Evolutionary conservation across 495 filamentous ascomycete genomes (phyloP).

Genomic region (Durotheca rogersii): DNA sequence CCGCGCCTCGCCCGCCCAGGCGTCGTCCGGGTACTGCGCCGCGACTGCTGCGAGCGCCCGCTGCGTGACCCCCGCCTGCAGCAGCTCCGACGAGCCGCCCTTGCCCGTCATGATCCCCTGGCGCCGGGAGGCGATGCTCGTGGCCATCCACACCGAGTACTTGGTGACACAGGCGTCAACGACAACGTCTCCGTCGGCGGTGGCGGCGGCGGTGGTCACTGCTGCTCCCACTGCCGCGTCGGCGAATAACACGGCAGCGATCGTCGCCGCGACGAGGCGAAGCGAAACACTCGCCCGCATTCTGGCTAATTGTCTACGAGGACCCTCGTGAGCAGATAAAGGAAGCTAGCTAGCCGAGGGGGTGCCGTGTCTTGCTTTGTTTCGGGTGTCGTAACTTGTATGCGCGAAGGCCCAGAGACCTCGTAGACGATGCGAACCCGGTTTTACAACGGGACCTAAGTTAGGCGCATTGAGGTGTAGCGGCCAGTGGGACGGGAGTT

Average conservation of each 20-base stretch:
- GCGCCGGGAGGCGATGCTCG: constrained; percentile 46
- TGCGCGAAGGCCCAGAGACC: no score
- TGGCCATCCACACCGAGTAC: constrained; percentile 48
- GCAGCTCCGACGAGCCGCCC: constrained; percentile 36
- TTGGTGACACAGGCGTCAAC: background rate
- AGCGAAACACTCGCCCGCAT: constrained; percentile 15
- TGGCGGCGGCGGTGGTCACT: background rate
- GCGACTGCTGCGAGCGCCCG: constrained; percentile 37
- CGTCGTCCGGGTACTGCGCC: constrained; percentile 30
- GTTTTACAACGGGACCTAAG: no score
- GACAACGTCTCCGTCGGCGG: no score
- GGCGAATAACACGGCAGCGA: constrained; percentile 16
- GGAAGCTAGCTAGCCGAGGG: no score
- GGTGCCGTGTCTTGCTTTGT: no score
- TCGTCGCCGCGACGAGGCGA: background rate
- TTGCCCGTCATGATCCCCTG: constrained; percentile 42
- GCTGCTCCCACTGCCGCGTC: constrained; percentile 6
- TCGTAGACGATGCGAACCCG: no score
- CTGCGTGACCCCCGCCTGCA: constrained; percentile 47
- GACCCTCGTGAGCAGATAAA: no score
- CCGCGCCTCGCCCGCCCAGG: constrained; percentile 22
- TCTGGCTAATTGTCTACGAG: background rate
- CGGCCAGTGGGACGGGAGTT: no score
- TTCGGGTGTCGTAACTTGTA: no score
- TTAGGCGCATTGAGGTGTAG: no score